phyloP scores from a whole-genome alignment of 495 filamentous ascomycete genomes.

The Penicillium herquei region DNA sequence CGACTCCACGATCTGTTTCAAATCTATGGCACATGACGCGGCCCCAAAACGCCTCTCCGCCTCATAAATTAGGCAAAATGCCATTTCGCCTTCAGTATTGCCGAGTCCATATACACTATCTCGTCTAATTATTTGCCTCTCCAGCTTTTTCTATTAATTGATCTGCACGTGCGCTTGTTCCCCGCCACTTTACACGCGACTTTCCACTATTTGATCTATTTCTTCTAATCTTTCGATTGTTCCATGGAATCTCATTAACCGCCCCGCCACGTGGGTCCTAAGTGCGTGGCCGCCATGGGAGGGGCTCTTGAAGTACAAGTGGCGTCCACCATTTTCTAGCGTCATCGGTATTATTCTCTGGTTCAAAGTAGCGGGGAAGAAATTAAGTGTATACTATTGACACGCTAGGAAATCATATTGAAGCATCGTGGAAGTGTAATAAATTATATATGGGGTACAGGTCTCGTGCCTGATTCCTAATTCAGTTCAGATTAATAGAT shows the following conservation, averaged over 20 bases:
- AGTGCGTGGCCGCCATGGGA: slow-evolving; percentile 1
- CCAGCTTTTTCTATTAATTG: not conserved
- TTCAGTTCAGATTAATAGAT: too few species aligned
- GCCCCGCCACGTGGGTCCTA: slow-evolving; percentile 7
- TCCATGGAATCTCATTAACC: slow-evolving; percentile 5
- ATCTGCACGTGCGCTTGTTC: not conserved
- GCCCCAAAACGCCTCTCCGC: too few species aligned
- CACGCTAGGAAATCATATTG: too few species aligned
- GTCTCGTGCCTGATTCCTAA: too few species aligned
- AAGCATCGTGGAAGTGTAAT: too few species aligned
- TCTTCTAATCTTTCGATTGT: not conserved
- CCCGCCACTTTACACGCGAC: not conserved
- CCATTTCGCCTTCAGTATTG: too few species aligned
- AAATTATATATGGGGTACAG: too few species aligned
- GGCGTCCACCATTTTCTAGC: not conserved
- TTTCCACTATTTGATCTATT: too few species aligned
- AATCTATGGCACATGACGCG: too few species aligned
- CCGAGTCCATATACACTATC: too few species aligned
- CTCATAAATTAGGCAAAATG: too few species aligned
- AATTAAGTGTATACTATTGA: not conserved
- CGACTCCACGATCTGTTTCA: too few species aligned
- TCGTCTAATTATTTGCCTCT: not conserved
- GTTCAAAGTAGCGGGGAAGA: not conserved
- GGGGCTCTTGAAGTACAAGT: not conserved
- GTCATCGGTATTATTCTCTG: not conserved